Evolutionary conservation across 306 rosid species (phyloP).

Genomic region (Sesbania bispinosa): DNA sequence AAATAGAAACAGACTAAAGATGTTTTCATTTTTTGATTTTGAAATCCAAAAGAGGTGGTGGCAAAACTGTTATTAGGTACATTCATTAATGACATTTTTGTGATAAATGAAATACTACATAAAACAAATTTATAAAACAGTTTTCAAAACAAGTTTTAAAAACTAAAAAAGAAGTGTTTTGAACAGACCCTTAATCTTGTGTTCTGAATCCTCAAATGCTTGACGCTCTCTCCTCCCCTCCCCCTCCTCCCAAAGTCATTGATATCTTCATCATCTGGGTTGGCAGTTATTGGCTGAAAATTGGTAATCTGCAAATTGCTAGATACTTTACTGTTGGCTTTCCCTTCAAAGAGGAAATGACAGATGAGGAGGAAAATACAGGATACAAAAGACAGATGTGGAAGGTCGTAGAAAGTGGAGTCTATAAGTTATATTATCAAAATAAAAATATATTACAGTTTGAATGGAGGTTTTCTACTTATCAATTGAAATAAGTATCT

Average conservation of each 20-base stretch:
- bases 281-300: background rate
- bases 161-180: too few species aligned
- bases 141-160: too few species aligned
- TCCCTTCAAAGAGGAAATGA: background rate
- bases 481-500: background rate
- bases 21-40: too few species aligned
- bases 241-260: background rate
- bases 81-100: too few species aligned
- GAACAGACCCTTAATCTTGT: too few species aligned
- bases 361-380: background rate
- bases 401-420: background rate
- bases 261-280: background rate
- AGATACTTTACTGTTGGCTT: background rate
- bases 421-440: background rate
- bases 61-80: too few species aligned
- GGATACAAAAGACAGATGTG: background rate
- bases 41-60: too few species aligned
- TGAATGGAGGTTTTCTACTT: slow-evolving; percentile 1
- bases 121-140: too few species aligned
- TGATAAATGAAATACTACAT: too few species aligned
- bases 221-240: background rate
- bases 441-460: background rate
- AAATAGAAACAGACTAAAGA: too few species aligned
- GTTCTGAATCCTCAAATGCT: background rate
- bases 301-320: background rate